These are phyloP conservation scores for Pulveroboletus sp. DNA, from an alignment of 768 basidiomycete genomes.

Conservation along the genomic window DNA sequence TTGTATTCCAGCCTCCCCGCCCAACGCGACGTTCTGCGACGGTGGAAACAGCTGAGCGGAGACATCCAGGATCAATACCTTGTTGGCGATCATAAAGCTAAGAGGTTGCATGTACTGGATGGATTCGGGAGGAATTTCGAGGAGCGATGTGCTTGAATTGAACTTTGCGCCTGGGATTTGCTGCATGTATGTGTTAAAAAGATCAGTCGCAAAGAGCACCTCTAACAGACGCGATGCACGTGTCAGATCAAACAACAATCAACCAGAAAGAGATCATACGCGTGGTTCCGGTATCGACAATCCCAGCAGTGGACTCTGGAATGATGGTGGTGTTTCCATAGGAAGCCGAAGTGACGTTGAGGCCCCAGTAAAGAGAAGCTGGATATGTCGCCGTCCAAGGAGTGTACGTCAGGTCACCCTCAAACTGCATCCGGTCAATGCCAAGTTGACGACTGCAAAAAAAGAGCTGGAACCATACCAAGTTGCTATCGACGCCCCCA, in stretches of 20 bases:
- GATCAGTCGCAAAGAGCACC: slow-evolving; percentile 23
- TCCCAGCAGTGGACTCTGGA: slow-evolving; percentile 21
- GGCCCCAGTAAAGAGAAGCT: slow-evolving; percentile 27
- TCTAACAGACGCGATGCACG: neutral
- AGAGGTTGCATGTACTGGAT: slow-evolving; percentile 14
- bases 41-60: slow-evolving; percentile 19
- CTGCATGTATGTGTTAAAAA: slow-evolving; percentile 13
- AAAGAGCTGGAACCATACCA: slow-evolving; percentile 8
- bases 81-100: slow-evolving; percentile 10
- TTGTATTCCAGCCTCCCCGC: slow-evolving; percentile 7
- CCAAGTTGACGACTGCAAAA: no score
- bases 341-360: slow-evolving; percentile 20
- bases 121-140: slow-evolving; percentile 16
- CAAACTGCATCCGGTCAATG: slow-evolving; percentile 8
- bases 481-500: slow-evolving; percentile 4
- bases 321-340: slow-evolving; percentile 17
- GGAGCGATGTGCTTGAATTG: slow-evolving; percentile 6
- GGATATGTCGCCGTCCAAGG: slow-evolving; percentile 28
- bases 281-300: slow-evolving; percentile 23
- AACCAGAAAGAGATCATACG: slow-evolving; percentile 5
- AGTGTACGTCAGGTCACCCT: slow-evolving; percentile 21
- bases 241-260: neutral
- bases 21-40: slow-evolving; percentile 14
- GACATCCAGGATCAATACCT: slow-evolving; percentile 16
- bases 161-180: slow-evolving; percentile 15